Conservation (phyloP, 2,329 filamentous ascomycete genomes). For the Sphaerulina vaccinii region DNA sequence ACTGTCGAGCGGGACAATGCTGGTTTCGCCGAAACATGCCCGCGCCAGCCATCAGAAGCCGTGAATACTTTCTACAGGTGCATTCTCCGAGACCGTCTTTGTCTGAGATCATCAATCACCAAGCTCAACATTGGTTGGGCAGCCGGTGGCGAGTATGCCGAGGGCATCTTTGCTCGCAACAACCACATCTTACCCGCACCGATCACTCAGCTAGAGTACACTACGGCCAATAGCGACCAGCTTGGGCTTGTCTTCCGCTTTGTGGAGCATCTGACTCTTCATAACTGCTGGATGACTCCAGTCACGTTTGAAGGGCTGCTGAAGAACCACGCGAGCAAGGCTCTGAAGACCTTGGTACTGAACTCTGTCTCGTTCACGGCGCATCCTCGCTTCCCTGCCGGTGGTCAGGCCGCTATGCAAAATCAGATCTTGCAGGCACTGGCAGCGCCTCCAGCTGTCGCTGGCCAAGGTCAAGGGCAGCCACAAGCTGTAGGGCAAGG, state of each 20-base stretch:
- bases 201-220: conserved; percentile 39
- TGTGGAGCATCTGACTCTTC: conserved; percentile 60
- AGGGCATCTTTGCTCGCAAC: conserved; percentile 62
- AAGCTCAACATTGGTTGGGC: conserved; percentile 65
- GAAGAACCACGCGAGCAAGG: conserved; percentile 47
- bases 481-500: not conserved
- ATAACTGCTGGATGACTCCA: conserved; percentile 68
- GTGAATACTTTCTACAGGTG: conserved; percentile 54
- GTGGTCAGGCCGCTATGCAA: conserved; percentile 17
- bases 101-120: conserved; percentile 54
- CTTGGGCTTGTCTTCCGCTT: conserved; percentile 49
- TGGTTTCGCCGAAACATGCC: conserved; percentile 50
- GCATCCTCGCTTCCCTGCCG: conserved; percentile 31
- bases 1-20: conserved; percentile 54
- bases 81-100: conserved; percentile 40
- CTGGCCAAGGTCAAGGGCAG: conserved; percentile 3
- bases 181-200: conserved; percentile 63
- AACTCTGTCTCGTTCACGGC: conserved; percentile 65
- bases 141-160: conserved; percentile 65
- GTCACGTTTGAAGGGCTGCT: conserved; percentile 56
- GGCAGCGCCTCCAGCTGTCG: conserved; percentile 5
- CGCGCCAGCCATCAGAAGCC: conserved; percentile 53
- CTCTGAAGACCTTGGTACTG: conserved; percentile 56
- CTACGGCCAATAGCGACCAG: conserved; percentile 14
- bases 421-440: conserved; percentile 19